Evolutionary conservation across 805 yeast species (phyloP).

Genomic region (Starmerella stellata): DNA sequence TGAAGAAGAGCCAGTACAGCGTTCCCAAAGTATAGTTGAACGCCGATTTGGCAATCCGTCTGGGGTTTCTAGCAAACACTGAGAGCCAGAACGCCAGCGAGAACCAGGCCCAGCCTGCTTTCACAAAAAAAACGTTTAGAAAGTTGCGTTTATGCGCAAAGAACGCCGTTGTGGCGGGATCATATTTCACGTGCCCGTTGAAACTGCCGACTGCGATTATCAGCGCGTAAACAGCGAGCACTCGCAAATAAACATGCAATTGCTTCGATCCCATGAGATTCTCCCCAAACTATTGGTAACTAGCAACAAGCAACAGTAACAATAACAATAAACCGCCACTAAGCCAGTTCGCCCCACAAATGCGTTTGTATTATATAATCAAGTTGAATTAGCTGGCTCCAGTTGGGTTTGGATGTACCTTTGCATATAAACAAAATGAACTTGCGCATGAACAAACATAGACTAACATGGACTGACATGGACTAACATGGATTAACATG

Average conservation of each 20-base stretch:
- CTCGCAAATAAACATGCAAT: background rate
- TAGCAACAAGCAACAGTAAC: no score
- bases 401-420: no score
- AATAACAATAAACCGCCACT: no score
- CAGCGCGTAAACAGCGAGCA: conserved; percentile 6
- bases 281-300: no score
- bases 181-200: conserved; percentile 1
- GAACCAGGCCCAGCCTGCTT: conserved; percentile 91
- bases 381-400: no score
- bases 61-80: conserved; percentile 7
- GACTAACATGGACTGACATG: no score
- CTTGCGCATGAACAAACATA: no score
- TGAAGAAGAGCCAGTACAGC: conserved; percentile 65
- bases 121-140: conserved; percentile 59
- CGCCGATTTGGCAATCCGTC: background rate
- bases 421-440: no score
- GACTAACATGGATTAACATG: no score
- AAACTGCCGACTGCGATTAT: conserved; percentile 9
- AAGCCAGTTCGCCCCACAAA: no score
- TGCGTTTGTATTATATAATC: no score
- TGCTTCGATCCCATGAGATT: background rate
- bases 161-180: no score
- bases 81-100: conserved; percentile 26
- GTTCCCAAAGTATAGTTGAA: conserved; percentile 35
- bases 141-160: conserved; percentile 40